phyloP scores from a whole-genome alignment of 495 filamentous ascomycete genomes.

The Choiromyces venosus region DNA sequence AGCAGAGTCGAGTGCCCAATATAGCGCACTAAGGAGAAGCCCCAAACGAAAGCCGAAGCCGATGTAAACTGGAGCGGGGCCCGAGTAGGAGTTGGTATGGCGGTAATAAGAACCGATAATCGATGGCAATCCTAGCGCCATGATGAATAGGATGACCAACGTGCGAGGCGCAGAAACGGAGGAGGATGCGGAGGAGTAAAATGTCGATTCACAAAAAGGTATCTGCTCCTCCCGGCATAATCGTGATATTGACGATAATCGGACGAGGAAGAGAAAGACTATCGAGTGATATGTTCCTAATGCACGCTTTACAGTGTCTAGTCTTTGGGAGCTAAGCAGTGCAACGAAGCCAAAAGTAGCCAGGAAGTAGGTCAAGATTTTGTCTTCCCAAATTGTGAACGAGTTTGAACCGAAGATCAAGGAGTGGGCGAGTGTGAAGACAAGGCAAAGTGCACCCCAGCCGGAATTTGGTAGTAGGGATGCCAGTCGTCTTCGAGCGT shows the following conservation, averaged over 20 bases:
- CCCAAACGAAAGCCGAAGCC: slow-evolving; percentile 70
- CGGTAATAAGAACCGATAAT: slow-evolving; percentile 73
- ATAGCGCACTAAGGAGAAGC: slow-evolving; percentile 68
- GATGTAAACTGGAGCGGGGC: slow-evolving; percentile 75
- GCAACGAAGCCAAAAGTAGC: slow-evolving; percentile 73
- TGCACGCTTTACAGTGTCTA: slow-evolving; percentile 57
- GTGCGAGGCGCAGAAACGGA: slow-evolving; percentile 94
- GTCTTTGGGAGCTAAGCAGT: slow-evolving; percentile 67
- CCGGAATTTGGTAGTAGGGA: slow-evolving; percentile 67
- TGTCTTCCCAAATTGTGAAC: slow-evolving; percentile 98
- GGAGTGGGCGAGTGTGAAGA: slow-evolving; percentile 76
- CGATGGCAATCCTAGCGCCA: slow-evolving; percentile 67
- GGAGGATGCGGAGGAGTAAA: slow-evolving; percentile 84
- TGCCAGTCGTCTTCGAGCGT: slow-evolving; percentile 48
- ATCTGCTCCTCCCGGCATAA: slow-evolving; percentile 97
- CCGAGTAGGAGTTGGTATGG: slow-evolving; percentile 74
- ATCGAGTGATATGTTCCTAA: slow-evolving; percentile 77
- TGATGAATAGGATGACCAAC: slow-evolving; percentile 67
- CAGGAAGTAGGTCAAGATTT: slow-evolving; percentile 86
- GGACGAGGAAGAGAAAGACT: slow-evolving; percentile 72
- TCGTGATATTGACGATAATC: slow-evolving; percentile 79
- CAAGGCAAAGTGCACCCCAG: slow-evolving; percentile 79
- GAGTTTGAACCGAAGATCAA: slow-evolving; percentile 94
- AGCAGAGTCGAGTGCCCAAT: slow-evolving; percentile 85
- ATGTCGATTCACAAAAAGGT: slow-evolving; percentile 91